Percentiles rank a stretch among this genome's conserved stretches.
Evolutionary conservation across 352 stramenopile genomes (phyloP).

Genomic region (Elongisporangium prolatum): DNA sequence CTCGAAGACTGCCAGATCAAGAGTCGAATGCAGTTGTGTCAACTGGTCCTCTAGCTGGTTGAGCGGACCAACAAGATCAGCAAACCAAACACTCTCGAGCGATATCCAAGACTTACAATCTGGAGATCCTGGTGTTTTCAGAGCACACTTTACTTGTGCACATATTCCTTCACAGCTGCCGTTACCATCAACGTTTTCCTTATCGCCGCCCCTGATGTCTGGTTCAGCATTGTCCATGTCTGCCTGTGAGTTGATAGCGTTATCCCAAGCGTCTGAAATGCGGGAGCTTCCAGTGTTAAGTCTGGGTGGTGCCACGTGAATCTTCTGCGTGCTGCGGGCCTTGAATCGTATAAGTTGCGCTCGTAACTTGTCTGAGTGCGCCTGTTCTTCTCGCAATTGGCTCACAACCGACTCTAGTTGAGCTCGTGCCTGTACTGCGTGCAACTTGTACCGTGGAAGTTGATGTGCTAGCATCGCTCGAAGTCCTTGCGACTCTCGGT

Average conservation of each 20-base stretch:
- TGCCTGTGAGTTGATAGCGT: background rate
- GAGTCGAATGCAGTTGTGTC: background rate
- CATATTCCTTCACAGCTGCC: background rate
- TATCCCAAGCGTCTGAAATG: background rate
- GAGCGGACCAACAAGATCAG: background rate
- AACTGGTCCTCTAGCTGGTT: background rate
- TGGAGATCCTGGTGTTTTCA: background rate
- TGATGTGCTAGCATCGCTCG: slow-evolving; percentile 15
- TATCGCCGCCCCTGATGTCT: background rate
- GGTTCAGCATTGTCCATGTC: background rate
- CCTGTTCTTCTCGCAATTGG: slow-evolving; percentile 29
- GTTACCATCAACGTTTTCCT: background rate
- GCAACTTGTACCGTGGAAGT: slow-evolving; percentile 22
- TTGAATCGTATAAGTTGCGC: slow-evolving; percentile 20
- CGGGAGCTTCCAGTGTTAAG: background rate
- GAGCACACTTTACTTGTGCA: background rate
- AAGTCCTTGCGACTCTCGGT: slow-evolving; percentile 9
- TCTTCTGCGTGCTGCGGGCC: slow-evolving; percentile 14
- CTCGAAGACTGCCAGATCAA: too few relatives aligned
- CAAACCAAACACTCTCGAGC: background rate
- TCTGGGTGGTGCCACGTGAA: slow-evolving; percentile 3
- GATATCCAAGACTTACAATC: background rate
- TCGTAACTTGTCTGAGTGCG: slow-evolving; percentile 23
- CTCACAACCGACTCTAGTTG: slow-evolving; percentile 31
- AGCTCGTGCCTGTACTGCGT: slow-evolving; percentile 29